Percentiles rank a stretch among this genome's conserved stretches.
phyloP scores from a whole-genome alignment of 169 alveolate genomes.

The Babesia gibsoni region DNA sequence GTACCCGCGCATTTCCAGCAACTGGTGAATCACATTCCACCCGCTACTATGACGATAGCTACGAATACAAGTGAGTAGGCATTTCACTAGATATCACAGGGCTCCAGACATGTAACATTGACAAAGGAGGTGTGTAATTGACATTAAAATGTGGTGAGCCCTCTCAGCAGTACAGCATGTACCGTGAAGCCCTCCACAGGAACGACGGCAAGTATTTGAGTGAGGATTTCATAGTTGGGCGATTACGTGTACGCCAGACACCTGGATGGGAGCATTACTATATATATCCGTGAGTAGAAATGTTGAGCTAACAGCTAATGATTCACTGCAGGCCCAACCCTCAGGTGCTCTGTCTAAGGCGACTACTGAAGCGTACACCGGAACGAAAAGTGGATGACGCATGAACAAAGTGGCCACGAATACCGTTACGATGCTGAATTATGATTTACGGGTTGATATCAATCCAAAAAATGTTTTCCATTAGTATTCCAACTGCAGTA shows the following conservation, averaged over 20 bases:
- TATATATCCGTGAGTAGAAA: constrained; percentile 27
- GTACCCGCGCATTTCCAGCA: constrained; percentile 10
- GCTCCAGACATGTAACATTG: constrained; percentile 29
- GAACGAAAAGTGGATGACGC: no score
- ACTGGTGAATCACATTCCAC: constrained; percentile 28
- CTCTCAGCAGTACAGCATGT: constrained; percentile 22
- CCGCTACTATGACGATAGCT: constrained; percentile 12
- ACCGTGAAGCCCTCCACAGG: constrained; percentile 10
- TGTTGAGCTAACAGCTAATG: background rate
- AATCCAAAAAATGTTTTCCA: no score
- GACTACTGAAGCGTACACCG: constrained; percentile 7
- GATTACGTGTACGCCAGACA: constrained; percentile 21
- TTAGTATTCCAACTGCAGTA: no score
- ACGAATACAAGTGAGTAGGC: constrained; percentile 44
- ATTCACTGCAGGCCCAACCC: constrained; percentile 35
- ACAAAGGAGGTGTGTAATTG: constrained; percentile 23
- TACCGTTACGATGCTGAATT: no score
- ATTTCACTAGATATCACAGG: background rate
- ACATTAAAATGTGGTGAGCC: background rate
- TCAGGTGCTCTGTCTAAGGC: constrained; percentile 36
- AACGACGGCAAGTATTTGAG: background rate
- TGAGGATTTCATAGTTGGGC: constrained; percentile 12
- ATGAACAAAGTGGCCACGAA: no score
- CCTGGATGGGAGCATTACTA: constrained; percentile 53
- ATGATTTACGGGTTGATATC: no score